Conservation (phyloP, 768 basidiomycete species). For the Termitomyces sp. region DNA sequence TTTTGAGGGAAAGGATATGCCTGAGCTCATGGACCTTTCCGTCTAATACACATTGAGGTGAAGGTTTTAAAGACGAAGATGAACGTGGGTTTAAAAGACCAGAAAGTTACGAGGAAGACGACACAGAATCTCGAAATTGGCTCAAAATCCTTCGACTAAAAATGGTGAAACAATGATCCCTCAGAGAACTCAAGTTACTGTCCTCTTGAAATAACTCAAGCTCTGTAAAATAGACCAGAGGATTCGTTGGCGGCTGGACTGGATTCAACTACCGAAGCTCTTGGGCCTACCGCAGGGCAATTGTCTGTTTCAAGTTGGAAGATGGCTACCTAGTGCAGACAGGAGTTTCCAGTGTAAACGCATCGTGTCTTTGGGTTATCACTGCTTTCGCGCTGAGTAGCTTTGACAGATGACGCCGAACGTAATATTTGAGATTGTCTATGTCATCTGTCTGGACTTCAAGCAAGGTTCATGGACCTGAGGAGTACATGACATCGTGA, state of each 20-base stretch:
- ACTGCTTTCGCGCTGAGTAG: not conserved
- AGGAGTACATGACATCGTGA: not conserved
- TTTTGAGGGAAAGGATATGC: not conserved
- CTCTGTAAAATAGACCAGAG: not conserved
- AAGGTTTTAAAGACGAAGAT: not conserved
- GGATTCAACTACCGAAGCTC: not conserved
- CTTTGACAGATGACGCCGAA: not conserved
- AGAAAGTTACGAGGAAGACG: not conserved
- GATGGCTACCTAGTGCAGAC: not conserved
- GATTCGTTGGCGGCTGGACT: not conserved
- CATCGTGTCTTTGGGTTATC: not conserved
- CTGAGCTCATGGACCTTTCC: not conserved
- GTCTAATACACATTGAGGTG: not conserved
- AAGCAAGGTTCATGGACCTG: not conserved
- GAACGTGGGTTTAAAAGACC: not conserved
- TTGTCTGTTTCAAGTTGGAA: not conserved
- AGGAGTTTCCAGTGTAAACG: not conserved
- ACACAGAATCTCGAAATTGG: too few species aligned
- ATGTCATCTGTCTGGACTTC: not conserved
- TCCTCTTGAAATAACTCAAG: not conserved
- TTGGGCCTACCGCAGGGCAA: not conserved
- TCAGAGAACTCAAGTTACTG: not conserved
- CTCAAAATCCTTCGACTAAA: too few species aligned
- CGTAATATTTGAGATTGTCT: not conserved
- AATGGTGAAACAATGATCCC: not conserved